Evolutionary conservation across 805 yeast species (phyloP).

Genomic region (Suhomyces kilbournensis): DNA sequence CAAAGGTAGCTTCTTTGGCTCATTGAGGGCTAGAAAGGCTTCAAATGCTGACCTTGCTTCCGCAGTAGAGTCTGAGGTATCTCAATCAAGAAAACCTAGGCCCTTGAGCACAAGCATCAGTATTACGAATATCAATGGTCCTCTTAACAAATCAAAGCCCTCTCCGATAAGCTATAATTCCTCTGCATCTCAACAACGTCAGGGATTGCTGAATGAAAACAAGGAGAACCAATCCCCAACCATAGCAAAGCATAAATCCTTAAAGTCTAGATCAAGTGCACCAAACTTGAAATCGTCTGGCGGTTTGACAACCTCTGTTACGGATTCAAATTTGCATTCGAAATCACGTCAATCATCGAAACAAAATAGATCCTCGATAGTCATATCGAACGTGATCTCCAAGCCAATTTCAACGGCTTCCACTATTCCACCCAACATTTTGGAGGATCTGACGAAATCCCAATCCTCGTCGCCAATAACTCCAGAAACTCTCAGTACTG

Average conservation of each 20-base stretch:
- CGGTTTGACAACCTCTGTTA: neutral
- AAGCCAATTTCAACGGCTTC: neutral
- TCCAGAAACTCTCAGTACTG: constrained; percentile 14
- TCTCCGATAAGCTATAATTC: neutral
- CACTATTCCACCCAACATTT: constrained; percentile 8
- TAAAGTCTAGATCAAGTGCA: constrained; percentile 21
- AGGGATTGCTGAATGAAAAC: constrained; percentile 4
- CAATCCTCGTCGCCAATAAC: constrained; percentile 7
- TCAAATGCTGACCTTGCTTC: constrained; percentile 5
- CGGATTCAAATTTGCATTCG: neutral
- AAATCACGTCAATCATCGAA: neutral
- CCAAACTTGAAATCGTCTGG: constrained; percentile 15
- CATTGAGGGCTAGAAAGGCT: constrained; percentile 15
- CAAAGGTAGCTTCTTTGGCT: constrained; percentile 12
- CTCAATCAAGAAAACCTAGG: constrained; percentile 9
- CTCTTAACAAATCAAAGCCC: neutral
- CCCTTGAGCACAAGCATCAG: constrained; percentile 16
- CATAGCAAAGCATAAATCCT: constrained; percentile 2
- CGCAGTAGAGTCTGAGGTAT: neutral
- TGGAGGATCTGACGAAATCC: neutral
- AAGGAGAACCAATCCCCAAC: constrained; percentile 14
- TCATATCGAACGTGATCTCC: constrained; percentile 3
- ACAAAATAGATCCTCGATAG: constrained; percentile 2
- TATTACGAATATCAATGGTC: neutral
- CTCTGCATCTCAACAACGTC: constrained; percentile 2